Evolutionary conservation across 495 filamentous ascomycete genomes (phyloP).

Genomic region (Tuber brumale): DNA sequence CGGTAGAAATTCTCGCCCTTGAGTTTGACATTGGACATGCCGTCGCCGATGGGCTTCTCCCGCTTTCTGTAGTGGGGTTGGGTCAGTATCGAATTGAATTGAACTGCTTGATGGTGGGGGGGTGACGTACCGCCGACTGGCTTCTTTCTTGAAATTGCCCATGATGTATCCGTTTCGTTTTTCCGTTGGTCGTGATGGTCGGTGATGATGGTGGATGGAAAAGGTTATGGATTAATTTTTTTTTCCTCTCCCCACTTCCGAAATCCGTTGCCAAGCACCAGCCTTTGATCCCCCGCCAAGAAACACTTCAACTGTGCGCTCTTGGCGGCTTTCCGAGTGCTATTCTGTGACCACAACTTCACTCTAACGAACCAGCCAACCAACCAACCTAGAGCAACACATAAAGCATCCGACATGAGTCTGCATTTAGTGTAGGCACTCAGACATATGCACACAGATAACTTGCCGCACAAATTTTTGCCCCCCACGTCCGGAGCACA

Average conservation of each 20-base stretch:
- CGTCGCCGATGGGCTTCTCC: slow-evolving; percentile 73
- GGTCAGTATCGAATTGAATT: slow-evolving; percentile 11
- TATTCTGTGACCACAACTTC: neutral
- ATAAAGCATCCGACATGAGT: neutral
- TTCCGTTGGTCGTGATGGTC: neutral
- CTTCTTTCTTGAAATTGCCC: slow-evolving; percentile 96
- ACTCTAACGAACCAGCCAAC: neutral
- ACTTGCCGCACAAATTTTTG: neutral
- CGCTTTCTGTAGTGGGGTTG: slow-evolving; percentile 44
- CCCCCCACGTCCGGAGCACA: too few species aligned
- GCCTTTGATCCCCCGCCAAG: neutral
- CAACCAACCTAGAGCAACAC: neutral
- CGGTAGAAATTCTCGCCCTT: slow-evolving; percentile 98
- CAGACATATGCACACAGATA: neutral
- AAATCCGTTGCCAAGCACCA: slow-evolving; percentile 25
- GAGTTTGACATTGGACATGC: slow-evolving; percentile 79
- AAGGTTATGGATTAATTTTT: neutral
- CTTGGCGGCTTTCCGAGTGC: neutral
- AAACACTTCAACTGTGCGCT: neutral
- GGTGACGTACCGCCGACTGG: slow-evolving; percentile 53
- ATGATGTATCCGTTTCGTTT: slow-evolving; percentile 49
- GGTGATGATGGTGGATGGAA: neutral
- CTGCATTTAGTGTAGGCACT: neutral
- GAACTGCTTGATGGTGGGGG: neutral
- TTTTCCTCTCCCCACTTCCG: slow-evolving; percentile 18